A percentile compares a stretch with the other conserved stretches of the same genome.
Conservation (phyloP, 495 filamentous ascomycete genomes). For the Parmelia sp. region DNA sequence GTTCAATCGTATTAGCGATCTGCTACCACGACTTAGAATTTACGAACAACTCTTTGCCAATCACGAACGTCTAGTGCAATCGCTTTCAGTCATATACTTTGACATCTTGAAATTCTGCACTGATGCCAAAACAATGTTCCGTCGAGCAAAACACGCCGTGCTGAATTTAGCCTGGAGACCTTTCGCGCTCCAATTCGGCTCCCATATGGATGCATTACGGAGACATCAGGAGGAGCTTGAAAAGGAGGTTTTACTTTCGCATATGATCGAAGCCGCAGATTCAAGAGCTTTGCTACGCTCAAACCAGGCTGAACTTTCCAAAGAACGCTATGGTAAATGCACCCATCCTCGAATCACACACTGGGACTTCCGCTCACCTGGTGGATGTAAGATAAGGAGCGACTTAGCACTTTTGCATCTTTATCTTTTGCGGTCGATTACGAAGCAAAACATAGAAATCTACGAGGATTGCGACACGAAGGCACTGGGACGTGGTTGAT, state of each 20-base stretch:
- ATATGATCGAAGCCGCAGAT: constrained; percentile 15
- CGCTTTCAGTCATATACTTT: constrained; percentile 35
- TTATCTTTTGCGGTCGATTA: constrained; percentile 6
- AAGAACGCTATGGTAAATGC: background rate
- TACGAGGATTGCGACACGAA: constrained; percentile 10
- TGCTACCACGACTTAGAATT: constrained; percentile 33
- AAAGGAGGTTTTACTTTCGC: constrained; percentile 10
- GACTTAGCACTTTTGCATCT: constrained; percentile 1
- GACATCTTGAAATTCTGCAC: constrained; percentile 38
- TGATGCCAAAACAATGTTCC: constrained; percentile 31
- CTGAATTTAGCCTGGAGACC: background rate
- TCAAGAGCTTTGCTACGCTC: constrained; percentile 4
- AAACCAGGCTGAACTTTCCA: background rate
- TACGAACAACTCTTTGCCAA: constrained; percentile 32
- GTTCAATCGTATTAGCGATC: constrained; percentile 36
- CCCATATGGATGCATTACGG: constrained; percentile 6
- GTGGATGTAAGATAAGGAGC: background rate
- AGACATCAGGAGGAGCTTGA: constrained; percentile 10
- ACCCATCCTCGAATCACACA: too few species aligned
- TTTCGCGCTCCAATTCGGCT: background rate
- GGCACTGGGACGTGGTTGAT: constrained; percentile 12
- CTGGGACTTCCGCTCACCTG: too few species aligned
- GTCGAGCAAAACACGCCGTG: background rate
- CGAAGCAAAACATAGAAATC: constrained; percentile 10
- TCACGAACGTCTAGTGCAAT: constrained; percentile 31